phyloP scores from a whole-genome alignment of 768 basidiomycete species.

The Clavaria fumosa region DNA sequence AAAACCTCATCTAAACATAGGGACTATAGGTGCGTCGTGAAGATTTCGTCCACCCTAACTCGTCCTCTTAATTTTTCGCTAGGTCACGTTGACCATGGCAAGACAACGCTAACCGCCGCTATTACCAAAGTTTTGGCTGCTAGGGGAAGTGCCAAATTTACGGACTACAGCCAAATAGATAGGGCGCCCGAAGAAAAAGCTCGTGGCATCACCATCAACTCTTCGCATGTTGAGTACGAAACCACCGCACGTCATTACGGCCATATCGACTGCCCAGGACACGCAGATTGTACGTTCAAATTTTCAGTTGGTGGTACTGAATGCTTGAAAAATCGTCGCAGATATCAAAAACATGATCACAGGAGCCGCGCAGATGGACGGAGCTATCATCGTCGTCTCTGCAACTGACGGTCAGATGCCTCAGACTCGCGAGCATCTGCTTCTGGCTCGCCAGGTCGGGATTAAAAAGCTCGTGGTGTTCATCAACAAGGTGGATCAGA shows the following conservation, averaged over 20 bases:
- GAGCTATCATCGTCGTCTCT: slow-evolving; percentile 90
- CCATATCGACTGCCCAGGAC: slow-evolving; percentile 95
- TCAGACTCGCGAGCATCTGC: slow-evolving; percentile 94
- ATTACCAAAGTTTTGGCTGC: slow-evolving; percentile 87
- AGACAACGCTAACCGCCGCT: slow-evolving; percentile 91
- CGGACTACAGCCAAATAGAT: slow-evolving; percentile 96
- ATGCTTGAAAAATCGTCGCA: slow-evolving; percentile 17
- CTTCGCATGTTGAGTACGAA: slow-evolving; percentile 98
- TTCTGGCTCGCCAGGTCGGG: slow-evolving; percentile 95
- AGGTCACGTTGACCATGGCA: slow-evolving; percentile 97
- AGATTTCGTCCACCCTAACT: not conserved
- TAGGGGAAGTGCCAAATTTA: slow-evolving; percentile 68
- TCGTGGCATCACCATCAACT: slow-evolving; percentile 98
- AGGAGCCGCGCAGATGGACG: slow-evolving; percentile 96
- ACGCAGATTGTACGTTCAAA: slow-evolving; percentile 67
- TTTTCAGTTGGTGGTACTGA: slow-evolving; percentile 6
- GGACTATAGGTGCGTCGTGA: slow-evolving; percentile 59
- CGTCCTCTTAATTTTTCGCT: slow-evolving; percentile 4
- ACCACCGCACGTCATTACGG: slow-evolving; percentile 83
- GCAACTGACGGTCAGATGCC: slow-evolving; percentile 99
- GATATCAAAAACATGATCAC: slow-evolving; percentile 99
- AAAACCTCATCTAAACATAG: slow-evolving; percentile 92
- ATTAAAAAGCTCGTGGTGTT: slow-evolving; percentile 96
- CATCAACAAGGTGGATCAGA: slow-evolving; percentile 98
- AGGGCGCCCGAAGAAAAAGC: slow-evolving; percentile 99